Evolutionary conservation across 192 early-diverging fungal species (phyloP).

Genomic region (Backusella westeae): DNA sequence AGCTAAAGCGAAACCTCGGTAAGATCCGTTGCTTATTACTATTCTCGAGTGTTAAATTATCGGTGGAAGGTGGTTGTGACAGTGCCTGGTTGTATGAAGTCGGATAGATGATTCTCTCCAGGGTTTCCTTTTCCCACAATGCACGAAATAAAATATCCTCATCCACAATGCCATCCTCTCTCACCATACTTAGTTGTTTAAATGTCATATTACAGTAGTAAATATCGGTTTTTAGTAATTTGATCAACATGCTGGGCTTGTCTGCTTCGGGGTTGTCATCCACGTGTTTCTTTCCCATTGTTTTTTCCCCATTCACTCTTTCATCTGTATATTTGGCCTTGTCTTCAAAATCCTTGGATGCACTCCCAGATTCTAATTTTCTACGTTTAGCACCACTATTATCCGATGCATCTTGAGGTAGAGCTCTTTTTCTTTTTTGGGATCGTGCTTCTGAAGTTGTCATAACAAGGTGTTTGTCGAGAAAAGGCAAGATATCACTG

Average conservation of each 20-base stretch:
- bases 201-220: background rate
- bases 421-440: background rate
- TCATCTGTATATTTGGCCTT: too few species aligned
- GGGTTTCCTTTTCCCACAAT: background rate
- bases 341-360: background rate
- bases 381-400: background rate
- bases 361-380: background rate
- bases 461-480: background rate
- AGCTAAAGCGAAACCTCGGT: background rate
- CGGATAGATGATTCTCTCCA: background rate
- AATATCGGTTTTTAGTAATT: background rate
- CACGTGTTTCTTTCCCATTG: background rate
- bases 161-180: background rate
- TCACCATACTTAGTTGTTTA: background rate
- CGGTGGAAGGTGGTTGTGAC: background rate
- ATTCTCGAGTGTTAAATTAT: background rate
- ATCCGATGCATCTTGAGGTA: background rate
- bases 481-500: background rate
- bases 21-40: background rate
- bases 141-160: background rate
- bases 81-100: background rate
- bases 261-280: background rate
- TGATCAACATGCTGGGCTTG: background rate
- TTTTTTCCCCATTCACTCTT: background rate
- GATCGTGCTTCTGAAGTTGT: background rate